These are phyloP conservation scores for Pyrenula aspistea DNA, from an alignment of 495 filamentous ascomycete species.

Conservation along the genomic window DNA sequence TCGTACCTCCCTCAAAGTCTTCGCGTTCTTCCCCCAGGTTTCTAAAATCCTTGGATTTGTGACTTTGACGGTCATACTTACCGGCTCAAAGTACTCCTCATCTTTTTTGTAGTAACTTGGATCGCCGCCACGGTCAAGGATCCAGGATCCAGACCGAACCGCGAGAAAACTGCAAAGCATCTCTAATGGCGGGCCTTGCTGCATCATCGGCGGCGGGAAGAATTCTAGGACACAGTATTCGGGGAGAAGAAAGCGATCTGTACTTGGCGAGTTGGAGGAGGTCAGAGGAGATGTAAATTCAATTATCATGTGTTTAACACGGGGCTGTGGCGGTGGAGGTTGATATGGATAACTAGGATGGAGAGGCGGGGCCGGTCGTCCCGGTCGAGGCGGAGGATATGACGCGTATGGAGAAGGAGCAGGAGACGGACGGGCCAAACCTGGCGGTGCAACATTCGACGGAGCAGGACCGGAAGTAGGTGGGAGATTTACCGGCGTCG, in stretches of 20 bases:
- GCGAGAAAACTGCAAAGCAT: slow-evolving; percentile 1
- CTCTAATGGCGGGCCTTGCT: background rate
- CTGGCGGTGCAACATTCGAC: slow-evolving; percentile 6
- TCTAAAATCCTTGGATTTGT: background rate
- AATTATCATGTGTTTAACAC: slow-evolving; percentile 65
- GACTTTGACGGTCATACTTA: background rate
- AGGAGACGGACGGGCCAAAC: slow-evolving; percentile 13
- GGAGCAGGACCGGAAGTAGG: slow-evolving; percentile 13
- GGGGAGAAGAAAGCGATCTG: slow-evolving; percentile 84
- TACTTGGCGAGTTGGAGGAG: slow-evolving; percentile 47
- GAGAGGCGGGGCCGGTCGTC: slow-evolving; percentile 17
- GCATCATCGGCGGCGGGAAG: slow-evolving; percentile 15
- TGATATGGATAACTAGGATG: slow-evolving; percentile 13
- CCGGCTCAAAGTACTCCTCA: background rate
- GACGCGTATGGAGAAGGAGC: slow-evolving; percentile 8
- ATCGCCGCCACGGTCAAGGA: background rate
- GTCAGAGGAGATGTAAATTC: slow-evolving; percentile 55
- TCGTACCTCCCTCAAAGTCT: background rate
- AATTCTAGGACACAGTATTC: slow-evolving; percentile 75
- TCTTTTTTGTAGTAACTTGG: background rate
- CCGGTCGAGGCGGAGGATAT: slow-evolving; percentile 9
- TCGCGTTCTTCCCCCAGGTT: background rate
- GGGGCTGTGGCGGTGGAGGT: slow-evolving; percentile 28
- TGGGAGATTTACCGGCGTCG: slow-evolving; percentile 10
- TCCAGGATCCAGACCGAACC: background rate